These are phyloP conservation scores for Thelonectria discophora DNA, from an alignment of 2,329 filamentous ascomycete species.

Conservation along the genomic window DNA sequence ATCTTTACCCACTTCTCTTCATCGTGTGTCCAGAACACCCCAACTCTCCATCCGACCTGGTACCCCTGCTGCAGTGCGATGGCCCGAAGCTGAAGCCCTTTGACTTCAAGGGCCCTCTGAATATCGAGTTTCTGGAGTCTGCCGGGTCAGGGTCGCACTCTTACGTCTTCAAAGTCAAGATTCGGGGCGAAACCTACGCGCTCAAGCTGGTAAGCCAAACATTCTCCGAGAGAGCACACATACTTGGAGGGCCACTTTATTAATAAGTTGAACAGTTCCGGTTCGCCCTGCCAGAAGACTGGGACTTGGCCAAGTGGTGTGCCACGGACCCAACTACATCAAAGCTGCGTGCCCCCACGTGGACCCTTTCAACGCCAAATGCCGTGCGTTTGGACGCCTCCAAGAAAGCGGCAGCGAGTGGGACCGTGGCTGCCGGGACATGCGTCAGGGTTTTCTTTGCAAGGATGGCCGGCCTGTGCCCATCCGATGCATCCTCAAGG, in stretches of 20 bases:
- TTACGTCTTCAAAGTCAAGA: constrained; percentile 2
- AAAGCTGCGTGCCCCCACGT: constrained; percentile 29
- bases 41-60: neutral
- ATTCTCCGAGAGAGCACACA: no score
- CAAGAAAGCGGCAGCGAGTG: constrained; percentile 37
- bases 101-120: constrained; percentile 6
- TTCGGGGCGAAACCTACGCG: neutral
- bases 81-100: constrained; percentile 10
- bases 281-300: no score
- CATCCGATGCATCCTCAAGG: constrained; percentile 38
- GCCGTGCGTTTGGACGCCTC: constrained; percentile 42
- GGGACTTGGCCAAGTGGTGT: no score
- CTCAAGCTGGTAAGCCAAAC: constrained; percentile 8
- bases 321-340: constrained; percentile 9
- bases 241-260: no score
- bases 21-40: constrained; percentile 7
- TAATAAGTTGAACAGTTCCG: no score
- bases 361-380: constrained; percentile 41
- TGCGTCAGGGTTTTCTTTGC: constrained; percentile 5
- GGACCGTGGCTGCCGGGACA: neutral
- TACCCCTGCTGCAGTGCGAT: neutral
- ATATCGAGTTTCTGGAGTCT: constrained; percentile 5
- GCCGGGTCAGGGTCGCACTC: neutral
- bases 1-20: neutral
- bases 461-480: constrained; percentile 27